A percentile compares a stretch with the other conserved stretches of the same genome.
phyloP scores from a whole-genome alignment of 2,329 filamentous ascomycete genomes.

The Aspergillus chevalieri region DNA sequence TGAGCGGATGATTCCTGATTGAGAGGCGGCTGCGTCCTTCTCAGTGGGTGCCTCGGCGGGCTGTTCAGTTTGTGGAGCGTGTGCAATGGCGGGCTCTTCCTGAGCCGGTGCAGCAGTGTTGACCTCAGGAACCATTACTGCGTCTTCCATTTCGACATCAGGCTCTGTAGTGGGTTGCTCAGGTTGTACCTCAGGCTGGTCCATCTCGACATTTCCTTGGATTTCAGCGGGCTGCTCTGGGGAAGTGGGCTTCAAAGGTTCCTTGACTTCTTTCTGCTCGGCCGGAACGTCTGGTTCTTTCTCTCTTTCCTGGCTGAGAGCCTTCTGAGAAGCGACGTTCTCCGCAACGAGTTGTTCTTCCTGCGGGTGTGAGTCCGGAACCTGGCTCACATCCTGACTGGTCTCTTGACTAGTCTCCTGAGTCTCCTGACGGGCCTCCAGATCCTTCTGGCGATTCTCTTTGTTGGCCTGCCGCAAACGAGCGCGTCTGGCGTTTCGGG shows the following conservation, averaged over 20 bases:
- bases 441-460: too few relatives aligned
- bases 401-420: not conserved
- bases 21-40: slow-evolving; percentile 2
- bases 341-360: not conserved
- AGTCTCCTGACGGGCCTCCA: not conserved
- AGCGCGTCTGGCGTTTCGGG: not conserved
- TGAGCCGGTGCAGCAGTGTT: not conserved
- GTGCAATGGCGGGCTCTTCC: slow-evolving; percentile 5
- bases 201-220: slow-evolving; percentile 12
- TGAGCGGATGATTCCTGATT: slow-evolving; percentile 46
- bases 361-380: not conserved
- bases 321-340: not conserved
- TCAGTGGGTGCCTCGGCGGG: not conserved
- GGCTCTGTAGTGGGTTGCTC: not conserved
- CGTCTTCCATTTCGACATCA: slow-evolving; percentile 8
- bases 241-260: slow-evolving; percentile 7
- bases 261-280: not conserved
- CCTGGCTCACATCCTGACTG: not conserved
- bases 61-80: slow-evolving; percentile 12
- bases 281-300: not conserved
- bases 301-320: not conserved
- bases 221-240: slow-evolving; percentile 4
- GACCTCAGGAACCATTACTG: not conserved
- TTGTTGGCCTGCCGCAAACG: not conserved
- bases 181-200: slow-evolving; percentile 5